A percentile compares a stretch with the other conserved stretches of the same genome.
Evolutionary conservation across 495 filamentous ascomycete genomes (phyloP).

Genomic region (Aspergillus heteromorphus): DNA sequence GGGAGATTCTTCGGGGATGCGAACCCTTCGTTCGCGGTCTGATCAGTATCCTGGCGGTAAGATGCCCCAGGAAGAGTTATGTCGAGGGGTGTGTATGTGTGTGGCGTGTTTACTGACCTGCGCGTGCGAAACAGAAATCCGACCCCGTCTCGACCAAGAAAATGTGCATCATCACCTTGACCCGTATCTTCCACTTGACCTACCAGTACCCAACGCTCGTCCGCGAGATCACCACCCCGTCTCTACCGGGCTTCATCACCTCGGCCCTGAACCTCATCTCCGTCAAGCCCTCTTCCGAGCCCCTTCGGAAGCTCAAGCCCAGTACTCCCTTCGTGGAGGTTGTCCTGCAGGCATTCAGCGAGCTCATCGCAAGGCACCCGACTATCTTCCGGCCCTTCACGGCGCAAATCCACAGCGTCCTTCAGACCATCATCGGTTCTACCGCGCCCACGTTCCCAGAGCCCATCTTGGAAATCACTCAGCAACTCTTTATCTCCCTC

Average conservation of each 20-base stretch:
- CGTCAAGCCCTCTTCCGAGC: constrained; percentile 33
- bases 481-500: constrained; percentile 59
- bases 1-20: constrained; percentile 65
- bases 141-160: constrained; percentile 68
- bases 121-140: constrained; percentile 49
- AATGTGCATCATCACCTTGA: constrained; percentile 67
- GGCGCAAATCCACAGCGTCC: constrained; percentile 56
- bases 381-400: constrained; percentile 73
- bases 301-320: constrained; percentile 37
- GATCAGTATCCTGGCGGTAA: constrained; percentile 63
- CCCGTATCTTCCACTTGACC: constrained; percentile 74
- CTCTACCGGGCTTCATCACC: constrained; percentile 65
- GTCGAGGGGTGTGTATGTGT: too few species aligned
- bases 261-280: constrained; percentile 65
- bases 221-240: constrained; percentile 84
- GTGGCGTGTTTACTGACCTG: constrained; percentile 7
- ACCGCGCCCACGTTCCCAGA: constrained; percentile 34
- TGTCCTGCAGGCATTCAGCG: constrained; percentile 57
- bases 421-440: constrained; percentile 43
- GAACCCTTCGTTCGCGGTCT: constrained; percentile 68
- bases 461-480: constrained; percentile 46
- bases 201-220: constrained; percentile 75
- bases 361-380: constrained; percentile 69
- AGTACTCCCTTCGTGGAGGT: constrained; percentile 51
- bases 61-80: constrained; percentile 1